Evolutionary conservation across 164 flowering plant species (phyloP).

Genomic region (Dillenia suffruticosa): DNA sequence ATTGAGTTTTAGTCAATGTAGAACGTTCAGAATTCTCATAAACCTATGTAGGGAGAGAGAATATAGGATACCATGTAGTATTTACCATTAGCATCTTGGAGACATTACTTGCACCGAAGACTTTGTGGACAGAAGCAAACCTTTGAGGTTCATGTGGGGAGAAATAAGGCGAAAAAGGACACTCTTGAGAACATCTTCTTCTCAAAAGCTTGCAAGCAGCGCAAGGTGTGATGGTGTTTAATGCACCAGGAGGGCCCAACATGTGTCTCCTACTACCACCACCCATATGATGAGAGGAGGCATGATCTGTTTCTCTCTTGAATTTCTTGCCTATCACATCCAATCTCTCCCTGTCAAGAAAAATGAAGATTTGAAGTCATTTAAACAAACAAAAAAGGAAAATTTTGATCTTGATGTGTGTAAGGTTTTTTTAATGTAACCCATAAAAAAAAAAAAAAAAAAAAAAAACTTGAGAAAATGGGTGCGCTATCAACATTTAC

Average conservation of each 20-base stretch:
- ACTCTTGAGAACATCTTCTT: constrained; percentile 83
- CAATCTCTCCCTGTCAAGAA: constrained; percentile 45
- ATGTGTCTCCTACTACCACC: constrained; percentile 42
- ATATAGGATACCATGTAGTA: not conserved
- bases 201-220: constrained; percentile 96
- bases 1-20: too few species aligned
- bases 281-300: constrained; percentile 44
- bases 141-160: constrained; percentile 95
- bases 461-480: too few species aligned
- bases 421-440: too few species aligned
- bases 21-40: not conserved
- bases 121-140: constrained; percentile 92
- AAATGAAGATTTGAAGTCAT: constrained; percentile 3
- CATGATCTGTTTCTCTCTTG: constrained; percentile 57
- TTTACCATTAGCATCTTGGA: constrained; percentile 89
- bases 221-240: constrained; percentile 83
- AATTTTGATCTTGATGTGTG: too few species aligned
- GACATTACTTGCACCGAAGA: constrained; percentile 97
- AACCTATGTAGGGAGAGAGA: not conserved
- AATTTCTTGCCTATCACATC: constrained; percentile 82
- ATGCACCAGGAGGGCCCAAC: constrained; percentile 57
- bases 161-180: constrained; percentile 95
- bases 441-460: too few species aligned
- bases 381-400: not conserved
- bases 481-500: too few species aligned